Conservation (phyloP, 768 basidiomycete genomes). For the Lentinula guzmanii region DNA sequence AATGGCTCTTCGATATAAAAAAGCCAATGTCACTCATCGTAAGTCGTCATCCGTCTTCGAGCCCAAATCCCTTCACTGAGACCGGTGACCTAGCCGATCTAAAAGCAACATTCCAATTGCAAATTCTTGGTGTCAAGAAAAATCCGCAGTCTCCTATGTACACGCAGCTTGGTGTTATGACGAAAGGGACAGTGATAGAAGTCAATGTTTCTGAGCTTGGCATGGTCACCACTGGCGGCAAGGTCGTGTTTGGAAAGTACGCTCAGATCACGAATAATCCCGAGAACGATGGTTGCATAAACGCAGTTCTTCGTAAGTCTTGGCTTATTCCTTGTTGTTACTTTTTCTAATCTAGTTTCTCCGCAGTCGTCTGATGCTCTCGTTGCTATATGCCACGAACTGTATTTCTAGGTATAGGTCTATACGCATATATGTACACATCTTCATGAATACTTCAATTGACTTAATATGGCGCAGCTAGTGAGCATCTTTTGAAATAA, state of each 20-base stretch:
- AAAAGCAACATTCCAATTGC: conserved; percentile 98
- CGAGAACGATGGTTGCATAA: conserved; percentile 95
- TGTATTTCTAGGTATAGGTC: neutral
- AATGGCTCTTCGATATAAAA: conserved; percentile 96
- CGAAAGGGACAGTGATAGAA: conserved; percentile 97
- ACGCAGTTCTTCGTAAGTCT: conserved; percentile 81
- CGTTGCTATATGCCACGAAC: neutral
- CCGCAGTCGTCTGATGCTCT: conserved; percentile 1
- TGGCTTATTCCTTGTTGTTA: neutral
- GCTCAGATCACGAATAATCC: conserved; percentile 93
- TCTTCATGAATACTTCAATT: neutral
- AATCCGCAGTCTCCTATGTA: conserved; percentile 99
- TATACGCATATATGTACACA: neutral
- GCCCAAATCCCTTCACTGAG: neutral
- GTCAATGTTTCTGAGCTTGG: conserved; percentile 99
- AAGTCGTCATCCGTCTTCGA: conserved; percentile 17
- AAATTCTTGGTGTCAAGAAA: conserved; percentile 97
- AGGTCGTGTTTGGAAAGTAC: conserved; percentile 90
- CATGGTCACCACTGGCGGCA: conserved; percentile 95
- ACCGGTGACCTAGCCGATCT: conserved; percentile 63
- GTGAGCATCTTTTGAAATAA: too few species aligned
- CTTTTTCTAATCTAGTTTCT: neutral
- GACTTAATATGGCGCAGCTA: too few species aligned
- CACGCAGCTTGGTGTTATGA: conserved; percentile 93
- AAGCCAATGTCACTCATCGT: conserved; percentile 99